Evolutionary conservation across 352 stramenopile genomes (phyloP), one percentile per base, ranked within the genome.

Genomic region (Salisapilia sapeloensis): DNA sequence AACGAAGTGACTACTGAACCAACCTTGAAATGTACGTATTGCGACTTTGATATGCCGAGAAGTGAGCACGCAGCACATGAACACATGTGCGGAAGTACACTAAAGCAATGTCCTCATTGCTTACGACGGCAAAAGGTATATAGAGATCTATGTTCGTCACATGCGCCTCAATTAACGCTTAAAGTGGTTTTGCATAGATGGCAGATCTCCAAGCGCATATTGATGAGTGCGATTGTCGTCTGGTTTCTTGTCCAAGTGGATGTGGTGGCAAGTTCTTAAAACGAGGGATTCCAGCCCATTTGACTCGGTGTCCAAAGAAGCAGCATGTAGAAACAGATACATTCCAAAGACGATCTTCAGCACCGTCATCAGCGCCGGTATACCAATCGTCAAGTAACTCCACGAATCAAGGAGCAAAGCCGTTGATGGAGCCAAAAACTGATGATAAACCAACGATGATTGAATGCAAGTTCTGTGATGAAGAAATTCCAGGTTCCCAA

Each of bases 51-150:
- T 17, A 46, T 84, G 2, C 22, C 34, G 2, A 44, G 42, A 4
- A 20, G 46, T 4, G 69, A 82, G 4, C 44, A 84, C 3, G 44
- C 74, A 15, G 65, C 81, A 9, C 72, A 87, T 38, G 72, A 87
- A 42, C 44, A 74, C 1, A 58, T 51, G n/a, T 87, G 72, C 31
- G 67, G 82, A 20, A 76, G 83, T 39, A 53, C 82, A 24, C 44
- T 87, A 9, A 87, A 87, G 48, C 72, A 87, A 37, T 87, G 72
- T 38, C 67, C 72, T 0, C 72, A 87, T 40, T 87, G 72, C 19
- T 48, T 87, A 8, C 65, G 69, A 16, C 67, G 72, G 2, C 72
- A 84, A 33, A 84, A 82, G 42, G 65, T 83, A 35, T 1, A 25
- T 18, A 6, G 13, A 12, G n/a, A n/a, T n/a, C n/a, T 33, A 10